phyloP scores from a whole-genome alignment of 805 yeast genomes.

The Saturnispora halmiae region DNA sequence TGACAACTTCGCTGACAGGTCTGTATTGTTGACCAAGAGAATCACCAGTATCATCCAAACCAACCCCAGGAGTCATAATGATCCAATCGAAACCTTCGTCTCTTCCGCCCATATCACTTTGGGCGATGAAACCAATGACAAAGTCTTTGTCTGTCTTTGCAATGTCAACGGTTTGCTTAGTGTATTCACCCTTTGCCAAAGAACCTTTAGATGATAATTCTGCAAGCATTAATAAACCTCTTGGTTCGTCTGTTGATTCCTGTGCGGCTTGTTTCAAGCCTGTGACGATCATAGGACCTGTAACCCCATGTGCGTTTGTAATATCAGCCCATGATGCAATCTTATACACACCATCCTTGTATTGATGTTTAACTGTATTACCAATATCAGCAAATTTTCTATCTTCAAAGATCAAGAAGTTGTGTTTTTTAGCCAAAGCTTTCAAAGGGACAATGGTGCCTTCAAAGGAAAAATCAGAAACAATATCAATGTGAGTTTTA shows the following conservation, averaged over 20 bases:
- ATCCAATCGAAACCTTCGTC: constrained; percentile 91
- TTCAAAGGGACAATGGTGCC: constrained; percentile 69
- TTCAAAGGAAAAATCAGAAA: constrained; percentile 81
- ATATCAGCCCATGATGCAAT: constrained; percentile 95
- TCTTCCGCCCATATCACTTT: constrained; percentile 73
- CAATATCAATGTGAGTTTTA: constrained; percentile 90
- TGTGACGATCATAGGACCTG: constrained; percentile 86
- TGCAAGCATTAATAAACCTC: constrained; percentile 92
- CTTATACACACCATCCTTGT: constrained; percentile 78
- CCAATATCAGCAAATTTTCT: constrained; percentile 98
- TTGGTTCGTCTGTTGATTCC: constrained; percentile 61
- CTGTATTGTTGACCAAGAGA: constrained; percentile 94
- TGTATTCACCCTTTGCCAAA: constrained; percentile 85
- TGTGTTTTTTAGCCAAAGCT: constrained; percentile 66
- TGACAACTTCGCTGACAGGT: constrained; percentile 75
- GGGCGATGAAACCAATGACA: constrained; percentile 96
- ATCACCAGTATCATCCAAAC: constrained; percentile 94
- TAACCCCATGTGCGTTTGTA: constrained; percentile 95
- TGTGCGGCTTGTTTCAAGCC: constrained; percentile 80
- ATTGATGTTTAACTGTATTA: constrained; percentile 91
- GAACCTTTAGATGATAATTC: constrained; percentile 93
- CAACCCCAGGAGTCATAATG: constrained; percentile 97
- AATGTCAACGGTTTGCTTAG: constrained; percentile 78
- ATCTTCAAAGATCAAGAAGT: constrained; percentile 91
- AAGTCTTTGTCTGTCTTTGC: constrained; percentile 77